Evolutionary conservation across 2,329 filamentous ascomycete species (phyloP).

Genomic region (Diaporthe ilicicola): DNA sequence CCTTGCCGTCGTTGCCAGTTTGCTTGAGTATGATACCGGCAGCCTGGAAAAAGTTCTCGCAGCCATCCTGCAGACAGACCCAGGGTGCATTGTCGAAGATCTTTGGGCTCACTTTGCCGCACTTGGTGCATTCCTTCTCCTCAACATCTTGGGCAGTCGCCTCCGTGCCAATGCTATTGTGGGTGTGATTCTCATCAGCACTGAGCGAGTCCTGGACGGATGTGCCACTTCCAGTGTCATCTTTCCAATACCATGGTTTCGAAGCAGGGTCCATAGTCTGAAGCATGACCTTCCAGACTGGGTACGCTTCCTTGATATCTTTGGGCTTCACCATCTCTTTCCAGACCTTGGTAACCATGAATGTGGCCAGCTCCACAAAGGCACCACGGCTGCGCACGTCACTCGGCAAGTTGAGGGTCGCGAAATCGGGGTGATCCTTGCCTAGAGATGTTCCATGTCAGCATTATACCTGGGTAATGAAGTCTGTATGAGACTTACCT

Average conservation of each 20-base stretch:
- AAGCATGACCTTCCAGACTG: conserved; percentile 65
- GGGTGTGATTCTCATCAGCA: background rate
- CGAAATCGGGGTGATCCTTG: conserved; percentile 51
- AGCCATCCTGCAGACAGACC: conserved; percentile 16
- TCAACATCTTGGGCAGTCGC: background rate
- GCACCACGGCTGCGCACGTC: conserved; percentile 57
- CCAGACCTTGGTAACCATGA: conserved; percentile 75
- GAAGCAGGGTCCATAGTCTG: conserved; percentile 65
- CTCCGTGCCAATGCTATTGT: background rate
- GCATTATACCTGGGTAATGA: background rate
- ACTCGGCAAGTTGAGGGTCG: conserved; percentile 46
- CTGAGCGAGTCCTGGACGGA: background rate
- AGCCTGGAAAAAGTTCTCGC: background rate
- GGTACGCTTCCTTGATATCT: conserved; percentile 27
- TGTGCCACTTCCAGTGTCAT: conserved; percentile 13
- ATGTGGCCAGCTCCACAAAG: conserved; percentile 75
- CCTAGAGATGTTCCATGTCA: conserved; percentile 47
- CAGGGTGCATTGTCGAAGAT: conserved; percentile 14
- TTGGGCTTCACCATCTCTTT: conserved; percentile 57
- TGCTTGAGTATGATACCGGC: background rate
- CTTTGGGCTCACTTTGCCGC: background rate
- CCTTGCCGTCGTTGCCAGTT: conserved; percentile 32
- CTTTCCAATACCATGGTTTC: conserved; percentile 65
- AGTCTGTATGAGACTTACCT: conserved; percentile 48
- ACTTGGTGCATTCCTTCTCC: background rate